These are phyloP conservation scores for Datisca glomerata DNA, from an alignment of 306 rosid genomes.

Conservation along the genomic window DNA sequence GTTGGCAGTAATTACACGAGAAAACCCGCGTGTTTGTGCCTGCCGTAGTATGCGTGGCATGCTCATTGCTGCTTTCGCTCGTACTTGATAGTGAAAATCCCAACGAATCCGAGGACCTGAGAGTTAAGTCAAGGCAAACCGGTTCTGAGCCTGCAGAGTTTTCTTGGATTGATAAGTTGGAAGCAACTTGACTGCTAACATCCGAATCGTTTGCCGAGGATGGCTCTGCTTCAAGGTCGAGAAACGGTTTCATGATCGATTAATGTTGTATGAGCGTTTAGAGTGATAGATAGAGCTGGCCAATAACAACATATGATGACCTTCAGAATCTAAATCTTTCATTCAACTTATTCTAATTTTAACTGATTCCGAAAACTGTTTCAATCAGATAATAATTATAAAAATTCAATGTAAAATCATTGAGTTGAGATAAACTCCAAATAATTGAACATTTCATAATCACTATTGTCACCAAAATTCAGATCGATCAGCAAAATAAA, in stretches of 20 bases:
- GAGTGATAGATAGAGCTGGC: no score
- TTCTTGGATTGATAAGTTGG: slow-evolving; percentile 58
- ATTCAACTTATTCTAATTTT: no score
- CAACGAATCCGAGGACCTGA: slow-evolving; percentile 41
- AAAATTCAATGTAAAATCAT: no score
- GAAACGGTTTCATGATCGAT: slow-evolving; percentile 39
- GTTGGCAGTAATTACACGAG: slow-evolving; percentile 82
- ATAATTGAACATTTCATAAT: no score
- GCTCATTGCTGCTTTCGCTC: slow-evolving; percentile 76
- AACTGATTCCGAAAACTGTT: no score
- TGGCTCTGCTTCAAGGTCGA: slow-evolving; percentile 76
- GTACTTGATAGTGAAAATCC: slow-evolving; percentile 74
- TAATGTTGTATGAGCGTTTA: no score
- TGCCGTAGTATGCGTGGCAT: slow-evolving; percentile 29
- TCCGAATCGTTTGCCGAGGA: slow-evolving; percentile 51
- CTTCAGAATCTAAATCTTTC: no score
- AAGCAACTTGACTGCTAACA: slow-evolving; percentile 74
- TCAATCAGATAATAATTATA: no score
- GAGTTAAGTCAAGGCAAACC: slow-evolving; percentile 56
- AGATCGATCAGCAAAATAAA: no score
- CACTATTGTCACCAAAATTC: no score
- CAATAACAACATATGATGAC: no score
- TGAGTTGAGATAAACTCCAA: no score
- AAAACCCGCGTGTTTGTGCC: slow-evolving; percentile 41
- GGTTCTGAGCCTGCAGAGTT: slow-evolving; percentile 26